phyloP scores from a whole-genome alignment of 78 protist genomes.

The Paratrimastix pyriformis region DNA sequence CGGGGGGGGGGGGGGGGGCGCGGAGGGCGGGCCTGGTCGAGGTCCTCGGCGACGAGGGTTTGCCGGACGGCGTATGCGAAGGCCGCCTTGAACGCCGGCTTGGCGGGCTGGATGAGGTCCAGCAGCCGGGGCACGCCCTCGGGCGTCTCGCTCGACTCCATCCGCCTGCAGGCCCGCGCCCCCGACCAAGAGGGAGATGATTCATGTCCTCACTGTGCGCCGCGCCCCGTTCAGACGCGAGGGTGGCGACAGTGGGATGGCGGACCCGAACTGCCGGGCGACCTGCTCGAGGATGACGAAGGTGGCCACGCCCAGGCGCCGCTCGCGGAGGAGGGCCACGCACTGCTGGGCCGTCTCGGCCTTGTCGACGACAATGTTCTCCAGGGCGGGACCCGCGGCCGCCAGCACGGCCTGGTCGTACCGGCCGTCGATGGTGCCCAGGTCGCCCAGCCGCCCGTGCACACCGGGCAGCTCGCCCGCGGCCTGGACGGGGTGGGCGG shows the following conservation, averaged over 20 bases:
- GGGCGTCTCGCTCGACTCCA: too few relatives aligned
- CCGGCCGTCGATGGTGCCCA: constrained; percentile 79
- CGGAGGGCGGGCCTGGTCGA: constrained; percentile 40
- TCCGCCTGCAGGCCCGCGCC: too few relatives aligned
- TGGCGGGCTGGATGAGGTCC: constrained; percentile 38
- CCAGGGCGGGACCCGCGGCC: constrained; percentile 57
- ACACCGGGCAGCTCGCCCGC: constrained; percentile 12
- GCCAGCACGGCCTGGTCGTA: constrained; percentile 92
- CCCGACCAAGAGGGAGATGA: too few relatives aligned
- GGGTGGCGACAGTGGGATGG: too few relatives aligned
- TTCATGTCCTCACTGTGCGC: too few relatives aligned
- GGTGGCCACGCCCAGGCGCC: constrained; percentile 79
- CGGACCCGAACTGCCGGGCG: background rate
- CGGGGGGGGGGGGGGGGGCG: too few relatives aligned
- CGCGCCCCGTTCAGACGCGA: too few relatives aligned
- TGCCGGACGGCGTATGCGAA: constrained; percentile 82
- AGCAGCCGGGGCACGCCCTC: constrained; percentile 25
- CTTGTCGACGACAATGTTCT: constrained; percentile 82
- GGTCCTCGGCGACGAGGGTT: constrained; percentile 75
- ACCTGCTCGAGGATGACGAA: constrained; percentile 83
- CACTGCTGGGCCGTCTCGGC: constrained; percentile 53
- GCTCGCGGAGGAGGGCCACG: constrained; percentile 42
- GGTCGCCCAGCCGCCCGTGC: constrained; percentile 88
- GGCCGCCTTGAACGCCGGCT: constrained; percentile 46
- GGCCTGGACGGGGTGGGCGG: too few relatives aligned